These are phyloP conservation scores for Priceomyces castillae DNA, from an alignment of 805 yeast genomes.

Conservation along the genomic window DNA sequence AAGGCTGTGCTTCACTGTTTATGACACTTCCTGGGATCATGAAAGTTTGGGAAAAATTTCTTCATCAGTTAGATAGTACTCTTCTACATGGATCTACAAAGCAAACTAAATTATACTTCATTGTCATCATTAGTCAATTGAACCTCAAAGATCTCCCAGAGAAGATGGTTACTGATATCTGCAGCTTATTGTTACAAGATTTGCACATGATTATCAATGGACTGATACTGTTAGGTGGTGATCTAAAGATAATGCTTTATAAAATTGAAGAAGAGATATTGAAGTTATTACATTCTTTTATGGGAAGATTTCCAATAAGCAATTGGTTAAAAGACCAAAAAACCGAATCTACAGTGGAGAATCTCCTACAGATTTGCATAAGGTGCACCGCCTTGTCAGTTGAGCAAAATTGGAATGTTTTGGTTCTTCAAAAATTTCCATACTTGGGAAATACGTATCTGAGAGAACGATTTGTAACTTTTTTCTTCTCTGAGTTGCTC, in stretches of 20 bases:
- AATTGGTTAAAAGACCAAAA: conserved; percentile 19
- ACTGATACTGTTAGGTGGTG: too few species aligned
- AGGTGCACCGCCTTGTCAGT: conserved; percentile 14
- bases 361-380: conserved; percentile 31
- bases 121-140: conserved; percentile 3
- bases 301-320: conserved; percentile 36
- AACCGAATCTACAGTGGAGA: conserved; percentile 24
- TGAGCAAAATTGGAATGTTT: conserved; percentile 32
- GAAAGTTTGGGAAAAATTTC: conserved; percentile 15
- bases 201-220: neutral
- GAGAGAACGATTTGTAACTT: conserved; percentile 32
- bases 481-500: conserved; percentile 25
- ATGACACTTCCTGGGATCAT: conserved; percentile 15
- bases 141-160: conserved; percentile 9
- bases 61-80: conserved; percentile 5
- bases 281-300: conserved; percentile 22
- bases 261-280: conserved; percentile 2
- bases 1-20: conserved; percentile 10
- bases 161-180: conserved; percentile 6
- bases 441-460: conserved; percentile 38
- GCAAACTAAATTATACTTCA: neutral
- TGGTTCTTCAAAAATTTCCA: conserved; percentile 37
- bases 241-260: neutral
- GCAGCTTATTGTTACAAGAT: neutral
- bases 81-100: conserved; percentile 5